Conservation (phyloP, 1,139 yeast species). For the Trichomonascaceae sp. region DNA sequence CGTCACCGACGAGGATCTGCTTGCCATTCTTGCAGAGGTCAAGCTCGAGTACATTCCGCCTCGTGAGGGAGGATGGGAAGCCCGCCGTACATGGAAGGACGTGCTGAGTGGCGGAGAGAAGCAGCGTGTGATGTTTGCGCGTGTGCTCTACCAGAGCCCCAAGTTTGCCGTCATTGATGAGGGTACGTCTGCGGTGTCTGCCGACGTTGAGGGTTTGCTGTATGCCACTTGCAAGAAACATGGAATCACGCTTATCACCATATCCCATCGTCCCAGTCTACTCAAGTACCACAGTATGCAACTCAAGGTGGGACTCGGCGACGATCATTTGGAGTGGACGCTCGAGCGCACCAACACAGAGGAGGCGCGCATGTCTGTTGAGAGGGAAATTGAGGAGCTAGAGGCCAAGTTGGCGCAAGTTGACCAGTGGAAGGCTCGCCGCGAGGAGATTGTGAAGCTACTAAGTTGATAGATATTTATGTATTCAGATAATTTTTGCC, state of each 20-base stretch:
- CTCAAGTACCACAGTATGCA: slow-evolving; percentile 70
- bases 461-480: neutral
- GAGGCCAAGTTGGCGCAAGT: slow-evolving; percentile 20
- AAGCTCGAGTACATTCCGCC: slow-evolving; percentile 64
- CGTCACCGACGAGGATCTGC: slow-evolving; percentile 52
- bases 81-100: slow-evolving; percentile 73
- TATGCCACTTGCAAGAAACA: slow-evolving; percentile 63
- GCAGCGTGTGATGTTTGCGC: slow-evolving; percentile 82
- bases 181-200: slow-evolving; percentile 84
- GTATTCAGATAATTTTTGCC: too few relatives aligned
- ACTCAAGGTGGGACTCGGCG: slow-evolving; percentile 50
- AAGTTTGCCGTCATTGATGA: slow-evolving; percentile 80
- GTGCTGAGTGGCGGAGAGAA: slow-evolving; percentile 92
- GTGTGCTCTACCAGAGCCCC: slow-evolving; percentile 72
- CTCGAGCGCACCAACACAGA: slow-evolving; percentile 22
- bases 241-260: slow-evolving; percentile 67
- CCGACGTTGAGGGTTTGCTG: slow-evolving; percentile 81
- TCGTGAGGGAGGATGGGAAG: slow-evolving; percentile 50
- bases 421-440: slow-evolving; percentile 21
- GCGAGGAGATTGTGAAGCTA: slow-evolving; percentile 18
- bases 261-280: slow-evolving; percentile 75
- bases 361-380: slow-evolving; percentile 22
- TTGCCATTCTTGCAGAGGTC: slow-evolving; percentile 59
- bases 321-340: slow-evolving; percentile 36
- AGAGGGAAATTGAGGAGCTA: slow-evolving; percentile 24